phyloP scores from a whole-genome alignment of 1,284 basidiomycete genomes.

The Megacollybia platyphylla region DNA sequence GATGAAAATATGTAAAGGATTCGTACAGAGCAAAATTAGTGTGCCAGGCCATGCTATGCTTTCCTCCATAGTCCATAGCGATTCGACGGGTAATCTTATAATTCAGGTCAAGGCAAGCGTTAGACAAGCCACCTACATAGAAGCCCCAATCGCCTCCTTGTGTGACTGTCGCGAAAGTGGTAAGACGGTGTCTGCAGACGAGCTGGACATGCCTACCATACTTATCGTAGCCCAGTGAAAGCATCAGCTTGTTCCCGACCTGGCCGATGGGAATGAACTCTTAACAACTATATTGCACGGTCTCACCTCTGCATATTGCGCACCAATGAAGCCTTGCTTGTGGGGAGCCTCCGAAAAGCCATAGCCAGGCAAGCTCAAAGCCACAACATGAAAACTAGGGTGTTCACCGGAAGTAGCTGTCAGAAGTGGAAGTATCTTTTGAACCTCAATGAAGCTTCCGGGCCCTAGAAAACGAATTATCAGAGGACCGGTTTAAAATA shows the following conservation, averaged over 20 bases:
- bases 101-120: constrained; percentile 5
- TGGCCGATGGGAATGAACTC: constrained; percentile 11
- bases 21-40: constrained; percentile 8
- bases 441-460: constrained; percentile 24
- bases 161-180: constrained; percentile 12
- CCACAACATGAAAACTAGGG: constrained; percentile 30
- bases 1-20: constrained; percentile 10
- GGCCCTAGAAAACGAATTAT: constrained; percentile 30
- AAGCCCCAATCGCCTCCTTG: constrained; percentile 36
- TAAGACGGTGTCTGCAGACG: constrained; percentile 36
- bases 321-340: constrained; percentile 6
- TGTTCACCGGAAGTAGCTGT: constrained; percentile 13
- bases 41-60: background rate
- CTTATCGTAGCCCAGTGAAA: constrained; percentile 21
- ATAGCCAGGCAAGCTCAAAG: constrained; percentile 30
- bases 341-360: constrained; percentile 9
- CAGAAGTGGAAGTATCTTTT: constrained; percentile 15
- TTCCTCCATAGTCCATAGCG: constrained; percentile 10
- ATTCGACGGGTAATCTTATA: constrained; percentile 10
- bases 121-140: constrained; percentile 14
- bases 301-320: constrained; percentile 26
- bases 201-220: constrained; percentile 12
- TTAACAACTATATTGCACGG: background rate
- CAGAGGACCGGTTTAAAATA: constrained; percentile 8
- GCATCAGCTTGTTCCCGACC: constrained; percentile 26